Conservation (phyloP, 1,139 yeast genomes). For the Eremothecium sinecaudum region DNA sequence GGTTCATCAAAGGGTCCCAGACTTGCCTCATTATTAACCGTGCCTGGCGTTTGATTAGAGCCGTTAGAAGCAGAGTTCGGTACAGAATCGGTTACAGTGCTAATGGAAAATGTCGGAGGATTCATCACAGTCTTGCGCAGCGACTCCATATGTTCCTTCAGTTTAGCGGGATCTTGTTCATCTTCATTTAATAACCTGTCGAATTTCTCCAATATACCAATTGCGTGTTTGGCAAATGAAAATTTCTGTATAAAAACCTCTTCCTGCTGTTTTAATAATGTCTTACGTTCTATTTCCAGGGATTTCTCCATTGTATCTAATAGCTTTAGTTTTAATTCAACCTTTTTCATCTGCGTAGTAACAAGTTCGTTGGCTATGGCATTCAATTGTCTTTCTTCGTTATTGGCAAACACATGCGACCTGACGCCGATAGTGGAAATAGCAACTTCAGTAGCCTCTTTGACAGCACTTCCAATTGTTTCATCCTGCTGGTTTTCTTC, state of each 20-base stretch:
- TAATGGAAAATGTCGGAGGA: constrained; percentile 36
- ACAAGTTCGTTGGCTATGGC: constrained; percentile 50
- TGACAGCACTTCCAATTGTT: constrained; percentile 19
- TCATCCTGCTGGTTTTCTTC: constrained; percentile 3
- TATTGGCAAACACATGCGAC: constrained; percentile 71
- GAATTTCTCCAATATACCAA: constrained; percentile 20
- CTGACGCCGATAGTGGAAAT: constrained; percentile 71
- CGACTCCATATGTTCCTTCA: constrained; percentile 32
- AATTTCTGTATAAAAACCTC: constrained; percentile 72
- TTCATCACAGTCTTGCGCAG: constrained; percentile 43
- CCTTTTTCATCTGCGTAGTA: constrained; percentile 61
- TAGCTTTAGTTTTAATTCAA: constrained; percentile 67
- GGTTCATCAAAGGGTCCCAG: constrained; percentile 19
- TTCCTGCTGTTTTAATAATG: constrained; percentile 67
- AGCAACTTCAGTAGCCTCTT: constrained; percentile 47
- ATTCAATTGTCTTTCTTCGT: constrained; percentile 74
- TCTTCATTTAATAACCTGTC: constrained; percentile 15
- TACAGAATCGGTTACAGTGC: constrained; percentile 12
- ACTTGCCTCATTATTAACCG: constrained; percentile 8
- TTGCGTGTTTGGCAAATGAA: constrained; percentile 39
- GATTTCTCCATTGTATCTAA: constrained; percentile 66
- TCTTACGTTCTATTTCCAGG: constrained; percentile 68
- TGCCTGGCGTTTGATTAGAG: constrained; percentile 5
- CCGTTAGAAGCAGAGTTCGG: constrained; percentile 6
- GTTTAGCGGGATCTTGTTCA: constrained; percentile 15